Conservation (phyloP, 306 rosid genomes). For the Fagus sylvatica region DNA sequence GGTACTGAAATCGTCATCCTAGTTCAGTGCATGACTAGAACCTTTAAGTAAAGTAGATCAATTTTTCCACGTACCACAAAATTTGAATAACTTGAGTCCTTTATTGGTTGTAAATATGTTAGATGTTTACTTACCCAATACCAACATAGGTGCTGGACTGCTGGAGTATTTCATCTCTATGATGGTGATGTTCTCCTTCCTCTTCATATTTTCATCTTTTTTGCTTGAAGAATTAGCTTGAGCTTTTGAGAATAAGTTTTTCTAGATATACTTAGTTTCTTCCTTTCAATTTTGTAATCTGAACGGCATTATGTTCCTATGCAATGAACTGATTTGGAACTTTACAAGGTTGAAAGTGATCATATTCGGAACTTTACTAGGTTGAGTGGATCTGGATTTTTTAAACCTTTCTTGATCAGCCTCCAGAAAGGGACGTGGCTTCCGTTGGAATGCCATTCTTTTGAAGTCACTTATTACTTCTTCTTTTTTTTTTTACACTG, state of each 20-base stretch:
- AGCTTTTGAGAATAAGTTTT: neutral
- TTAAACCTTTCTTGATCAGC: neutral
- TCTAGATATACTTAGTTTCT: neutral
- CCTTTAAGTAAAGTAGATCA: constrained; percentile 10
- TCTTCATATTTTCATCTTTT: neutral
- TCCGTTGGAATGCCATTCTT: neutral
- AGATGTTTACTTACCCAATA: constrained; percentile 9
- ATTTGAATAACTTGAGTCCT: constrained; percentile 15
- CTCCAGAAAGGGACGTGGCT: neutral
- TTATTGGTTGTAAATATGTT: constrained; percentile 24
- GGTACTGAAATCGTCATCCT: constrained; percentile 51
- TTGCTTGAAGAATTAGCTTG: neutral
- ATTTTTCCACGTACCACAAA: constrained; percentile 8
- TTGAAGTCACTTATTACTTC: neutral
- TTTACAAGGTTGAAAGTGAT: neutral
- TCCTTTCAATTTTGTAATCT: neutral
- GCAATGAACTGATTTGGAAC: neutral
- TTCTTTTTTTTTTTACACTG: neutral
- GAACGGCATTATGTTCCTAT: neutral
- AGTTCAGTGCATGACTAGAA: neutral
- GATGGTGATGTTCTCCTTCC: neutral
- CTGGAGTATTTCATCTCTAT: neutral
- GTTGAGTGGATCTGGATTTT: neutral
- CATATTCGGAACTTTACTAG: neutral
- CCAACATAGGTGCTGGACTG: constrained; percentile 17